These are phyloP conservation scores for Plantago lanceolata DNA, from an alignment of 305 asterid genomes.

Conservation along the genomic window DNA sequence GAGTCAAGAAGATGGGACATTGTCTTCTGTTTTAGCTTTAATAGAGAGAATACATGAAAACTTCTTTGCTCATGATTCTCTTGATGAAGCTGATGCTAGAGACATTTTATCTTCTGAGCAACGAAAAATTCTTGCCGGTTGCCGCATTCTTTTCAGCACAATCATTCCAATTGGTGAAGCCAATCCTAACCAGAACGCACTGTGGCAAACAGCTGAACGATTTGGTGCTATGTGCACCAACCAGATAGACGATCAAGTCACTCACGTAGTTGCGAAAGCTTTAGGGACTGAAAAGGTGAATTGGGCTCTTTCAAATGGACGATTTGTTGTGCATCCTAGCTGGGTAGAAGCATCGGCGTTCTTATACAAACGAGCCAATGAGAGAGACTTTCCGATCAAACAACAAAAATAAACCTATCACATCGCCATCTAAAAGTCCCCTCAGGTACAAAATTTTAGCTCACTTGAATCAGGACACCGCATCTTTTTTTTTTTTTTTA, in stretches of 20 bases:
- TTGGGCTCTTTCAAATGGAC: slow-evolving; percentile 74
- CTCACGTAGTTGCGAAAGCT: slow-evolving; percentile 92
- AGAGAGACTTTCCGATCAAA: slow-evolving; percentile 83
- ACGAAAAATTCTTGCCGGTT: slow-evolving; percentile 74
- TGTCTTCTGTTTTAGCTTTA: slow-evolving; percentile 84
- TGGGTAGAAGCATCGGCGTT: slow-evolving; percentile 98
- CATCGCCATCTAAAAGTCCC: slow-evolving; percentile 8
- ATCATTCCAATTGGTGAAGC: slow-evolving; percentile 91
- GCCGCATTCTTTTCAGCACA: slow-evolving; percentile 88
- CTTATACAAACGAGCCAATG: slow-evolving; percentile 91
- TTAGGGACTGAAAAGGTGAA: slow-evolving; percentile 96
- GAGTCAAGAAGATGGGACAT: slow-evolving; percentile 92
- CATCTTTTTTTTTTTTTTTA: slow-evolving; percentile 1
- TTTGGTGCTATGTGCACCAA: slow-evolving; percentile 87
- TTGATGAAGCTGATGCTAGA: slow-evolving; percentile 89
- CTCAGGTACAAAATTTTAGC: slow-evolving; percentile 16
- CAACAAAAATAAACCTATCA: slow-evolving; percentile 33
- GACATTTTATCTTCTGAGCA: slow-evolving; percentile 82
- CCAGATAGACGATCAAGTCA: slow-evolving; percentile 81
- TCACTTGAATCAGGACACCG: slow-evolving; percentile 13
- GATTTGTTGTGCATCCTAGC: slow-evolving; percentile 90
- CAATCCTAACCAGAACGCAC: slow-evolving; percentile 84
- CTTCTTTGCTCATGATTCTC: slow-evolving; percentile 62
- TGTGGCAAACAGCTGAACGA: slow-evolving; percentile 96
- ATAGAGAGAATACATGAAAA: slow-evolving; percentile 71